These are phyloP conservation scores for Sedum album DNA, from an alignment of 164 flowering plant genomes.

Conservation along the genomic window DNA sequence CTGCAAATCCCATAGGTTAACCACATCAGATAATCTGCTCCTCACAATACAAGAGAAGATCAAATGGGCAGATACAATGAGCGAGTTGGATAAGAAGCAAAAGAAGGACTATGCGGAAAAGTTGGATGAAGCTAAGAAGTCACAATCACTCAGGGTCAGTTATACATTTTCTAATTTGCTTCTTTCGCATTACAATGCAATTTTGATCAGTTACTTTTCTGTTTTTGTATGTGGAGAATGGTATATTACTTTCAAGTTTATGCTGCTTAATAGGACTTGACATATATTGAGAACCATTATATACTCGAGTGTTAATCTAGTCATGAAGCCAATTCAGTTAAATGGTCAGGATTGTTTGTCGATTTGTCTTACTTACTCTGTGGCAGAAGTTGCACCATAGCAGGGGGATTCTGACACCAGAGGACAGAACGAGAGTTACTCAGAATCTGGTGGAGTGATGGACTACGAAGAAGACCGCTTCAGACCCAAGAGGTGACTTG, in stretches of 20 bases:
- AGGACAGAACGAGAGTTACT: constrained; percentile 75
- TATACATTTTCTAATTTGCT: neutral
- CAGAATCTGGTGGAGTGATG: constrained; percentile 92
- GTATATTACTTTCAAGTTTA: no score
- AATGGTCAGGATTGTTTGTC: constrained; percentile 50
- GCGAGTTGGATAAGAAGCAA: constrained; percentile 70
- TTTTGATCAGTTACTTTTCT: neutral
- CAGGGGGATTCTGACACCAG: constrained; percentile 77
- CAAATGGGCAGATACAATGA: constrained; percentile 93
- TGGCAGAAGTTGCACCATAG: constrained; percentile 98
- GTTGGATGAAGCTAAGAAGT: constrained; percentile 71
- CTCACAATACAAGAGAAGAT: constrained; percentile 87
- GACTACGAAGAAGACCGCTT: constrained; percentile 81
- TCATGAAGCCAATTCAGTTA: neutral
- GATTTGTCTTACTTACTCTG: constrained; percentile 94
- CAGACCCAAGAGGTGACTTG: constrained; percentile 74
- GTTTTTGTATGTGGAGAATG: neutral
- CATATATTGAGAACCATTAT: neutral
- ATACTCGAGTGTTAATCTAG: neutral
- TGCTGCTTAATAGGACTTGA: neutral
- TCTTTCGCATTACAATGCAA: neutral
- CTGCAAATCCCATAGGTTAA: constrained; percentile 44
- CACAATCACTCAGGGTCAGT: constrained; percentile 82
- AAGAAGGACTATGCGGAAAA: constrained; percentile 62
- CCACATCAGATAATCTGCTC: constrained; percentile 78